These are phyloP conservation scores for Excoecaria agallocha DNA, from an alignment of 345 rosid species.

Conservation along the genomic window DNA sequence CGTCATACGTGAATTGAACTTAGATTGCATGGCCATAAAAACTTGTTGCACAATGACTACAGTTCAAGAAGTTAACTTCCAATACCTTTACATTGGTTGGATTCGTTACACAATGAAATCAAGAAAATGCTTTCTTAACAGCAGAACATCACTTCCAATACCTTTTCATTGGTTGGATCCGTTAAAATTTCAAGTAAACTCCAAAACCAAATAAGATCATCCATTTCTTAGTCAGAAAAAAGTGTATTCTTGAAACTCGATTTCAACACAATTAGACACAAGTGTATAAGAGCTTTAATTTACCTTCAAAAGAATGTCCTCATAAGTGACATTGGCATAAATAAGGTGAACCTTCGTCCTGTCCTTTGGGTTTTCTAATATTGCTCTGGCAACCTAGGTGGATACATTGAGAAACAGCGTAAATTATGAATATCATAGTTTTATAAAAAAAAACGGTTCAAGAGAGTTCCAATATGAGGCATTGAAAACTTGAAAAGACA, in stretches of 20 bases:
- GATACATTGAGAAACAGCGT: slow-evolving; percentile 15
- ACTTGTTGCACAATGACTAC: no score
- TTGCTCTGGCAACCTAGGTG: slow-evolving; percentile 80
- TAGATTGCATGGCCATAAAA: background rate
- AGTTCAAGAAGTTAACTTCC: no score
- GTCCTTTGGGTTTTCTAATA: slow-evolving; percentile 86
- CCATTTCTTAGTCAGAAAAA: background rate
- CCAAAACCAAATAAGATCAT: background rate
- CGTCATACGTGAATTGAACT: no score
- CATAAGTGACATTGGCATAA: slow-evolving; percentile 81
- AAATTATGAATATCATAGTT: slow-evolving; percentile 5
- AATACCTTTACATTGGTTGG: no score
- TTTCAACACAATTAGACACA: background rate
- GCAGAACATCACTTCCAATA: background rate
- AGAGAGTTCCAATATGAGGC: background rate
- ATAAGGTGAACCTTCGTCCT: slow-evolving; percentile 77
- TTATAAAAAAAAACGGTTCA: background rate
- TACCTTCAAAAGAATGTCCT: slow-evolving; percentile 96
- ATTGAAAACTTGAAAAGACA: background rate
- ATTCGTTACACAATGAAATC: background rate
- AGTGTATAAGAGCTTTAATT: background rate
- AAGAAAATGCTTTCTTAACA: background rate
- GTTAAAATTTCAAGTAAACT: background rate
- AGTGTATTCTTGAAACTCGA: background rate
- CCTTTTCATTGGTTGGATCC: background rate